These are phyloP conservation scores for Sungouiozyma intestinalis DNA, from an alignment of 805 yeast genomes.

Conservation along the genomic window DNA sequence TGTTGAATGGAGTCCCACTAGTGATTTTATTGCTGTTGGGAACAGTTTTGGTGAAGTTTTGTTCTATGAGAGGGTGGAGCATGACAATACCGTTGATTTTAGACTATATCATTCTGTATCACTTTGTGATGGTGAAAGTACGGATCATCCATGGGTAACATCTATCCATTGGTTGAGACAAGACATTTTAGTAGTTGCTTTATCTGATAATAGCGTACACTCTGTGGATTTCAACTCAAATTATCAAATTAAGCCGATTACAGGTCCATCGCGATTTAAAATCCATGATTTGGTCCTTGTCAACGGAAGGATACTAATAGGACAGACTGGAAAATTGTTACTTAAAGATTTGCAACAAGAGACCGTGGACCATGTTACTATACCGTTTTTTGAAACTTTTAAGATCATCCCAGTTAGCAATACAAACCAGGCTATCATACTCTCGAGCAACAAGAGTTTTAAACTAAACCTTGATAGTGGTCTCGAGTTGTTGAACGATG, in stretches of 20 bases:
- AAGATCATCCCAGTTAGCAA: slow-evolving; percentile 13
- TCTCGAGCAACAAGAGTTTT: slow-evolving; percentile 15
- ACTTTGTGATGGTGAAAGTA: not conserved
- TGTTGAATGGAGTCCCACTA: slow-evolving; percentile 20
- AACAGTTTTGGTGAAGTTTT: slow-evolving; percentile 20
- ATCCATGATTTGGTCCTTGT: slow-evolving; percentile 14
- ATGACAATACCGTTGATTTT: not conserved
- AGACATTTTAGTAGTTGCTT: slow-evolving; percentile 6
- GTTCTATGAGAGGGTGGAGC: slow-evolving; percentile 5
- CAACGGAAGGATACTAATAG: slow-evolving; percentile 6
- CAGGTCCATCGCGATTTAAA: slow-evolving; percentile 12
- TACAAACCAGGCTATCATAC: slow-evolving; percentile 8
- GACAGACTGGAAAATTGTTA: slow-evolving; percentile 11
- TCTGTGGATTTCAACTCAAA: slow-evolving; percentile 1
- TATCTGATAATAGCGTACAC: slow-evolving; percentile 20
- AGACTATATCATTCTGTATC: not conserved
- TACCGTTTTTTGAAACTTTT: slow-evolving; percentile 11
- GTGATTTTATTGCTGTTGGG: slow-evolving; percentile 15
- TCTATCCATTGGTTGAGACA: slow-evolving; percentile 10
- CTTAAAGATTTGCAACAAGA: slow-evolving; percentile 7
- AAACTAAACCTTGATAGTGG: slow-evolving; percentile 9
- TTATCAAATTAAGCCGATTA: not conserved
- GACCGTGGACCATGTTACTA: not conserved
- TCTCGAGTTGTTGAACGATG: slow-evolving; percentile 10
- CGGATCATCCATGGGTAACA: slow-evolving; percentile 15